Conservation (phyloP, 495 filamentous ascomycete species). For the Poronia punctata region DNA sequence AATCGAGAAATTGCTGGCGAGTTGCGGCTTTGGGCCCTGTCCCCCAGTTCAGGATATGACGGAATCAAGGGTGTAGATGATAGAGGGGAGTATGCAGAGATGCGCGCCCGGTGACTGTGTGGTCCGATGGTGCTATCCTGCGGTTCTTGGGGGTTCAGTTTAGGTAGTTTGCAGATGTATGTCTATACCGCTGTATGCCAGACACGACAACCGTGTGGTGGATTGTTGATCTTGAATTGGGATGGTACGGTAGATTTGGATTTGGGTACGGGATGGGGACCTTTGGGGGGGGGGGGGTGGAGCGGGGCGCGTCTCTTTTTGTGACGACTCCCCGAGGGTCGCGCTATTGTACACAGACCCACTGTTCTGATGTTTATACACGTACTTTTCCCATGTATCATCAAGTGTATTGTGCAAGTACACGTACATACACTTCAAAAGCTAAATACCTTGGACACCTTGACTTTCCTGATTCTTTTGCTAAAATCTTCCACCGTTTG, state of each 20-base stretch:
- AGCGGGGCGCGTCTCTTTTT: slow-evolving; percentile 12
- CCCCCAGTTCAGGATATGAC: slow-evolving; percentile 42
- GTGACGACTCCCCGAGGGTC: slow-evolving; percentile 24
- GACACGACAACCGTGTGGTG: slow-evolving; percentile 7
- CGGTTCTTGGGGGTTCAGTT: slow-evolving; percentile 5
- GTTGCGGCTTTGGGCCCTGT: slow-evolving; percentile 34
- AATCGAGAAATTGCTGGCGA: slow-evolving; percentile 21
- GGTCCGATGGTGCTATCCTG: not conserved
- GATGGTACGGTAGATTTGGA: slow-evolving; percentile 3
- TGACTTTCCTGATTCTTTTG: too few species aligned
- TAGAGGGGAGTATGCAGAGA: slow-evolving; percentile 23
- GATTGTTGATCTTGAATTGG: slow-evolving; percentile 6
- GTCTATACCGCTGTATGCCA: slow-evolving; percentile 9
- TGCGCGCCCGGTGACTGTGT: slow-evolving; percentile 8
- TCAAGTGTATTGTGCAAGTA: too few species aligned
- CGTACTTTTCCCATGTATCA: slow-evolving; percentile 12
- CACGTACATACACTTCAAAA: too few species aligned
- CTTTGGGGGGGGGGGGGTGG: not conserved
- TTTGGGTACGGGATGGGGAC: slow-evolving; percentile 5
- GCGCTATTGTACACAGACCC: too few species aligned
- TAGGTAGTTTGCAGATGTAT: slow-evolving; percentile 4
- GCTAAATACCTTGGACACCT: too few species aligned
- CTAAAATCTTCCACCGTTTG: too few species aligned
- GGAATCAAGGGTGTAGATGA: slow-evolving; percentile 32
- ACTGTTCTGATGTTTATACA: slow-evolving; percentile 13